phyloP scores from a whole-genome alignment of 2,329 filamentous ascomycete genomes.

The Pseudogymnoascus sp. region DNA sequence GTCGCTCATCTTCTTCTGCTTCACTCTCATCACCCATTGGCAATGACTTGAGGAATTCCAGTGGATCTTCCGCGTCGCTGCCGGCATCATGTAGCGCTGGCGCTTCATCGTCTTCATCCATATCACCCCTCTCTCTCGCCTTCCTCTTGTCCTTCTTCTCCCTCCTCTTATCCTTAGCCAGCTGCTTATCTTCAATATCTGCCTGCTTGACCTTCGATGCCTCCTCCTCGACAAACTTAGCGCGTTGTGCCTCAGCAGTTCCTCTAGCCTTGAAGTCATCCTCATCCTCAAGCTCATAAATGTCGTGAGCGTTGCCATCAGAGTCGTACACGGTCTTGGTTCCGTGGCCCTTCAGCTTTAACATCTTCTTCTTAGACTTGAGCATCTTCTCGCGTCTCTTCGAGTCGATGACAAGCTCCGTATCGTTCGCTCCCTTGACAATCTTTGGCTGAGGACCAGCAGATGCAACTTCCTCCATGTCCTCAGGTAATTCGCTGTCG shows the following conservation, averaged over 20 bases:
- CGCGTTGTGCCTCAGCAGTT: slow-evolving; percentile 66
- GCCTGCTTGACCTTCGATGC: slow-evolving; percentile 61
- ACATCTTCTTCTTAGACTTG: slow-evolving; percentile 86
- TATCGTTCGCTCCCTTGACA: slow-evolving; percentile 59
- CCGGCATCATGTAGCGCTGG: slow-evolving; percentile 29
- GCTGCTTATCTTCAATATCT: slow-evolving; percentile 75
- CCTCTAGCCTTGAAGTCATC: slow-evolving; percentile 70
- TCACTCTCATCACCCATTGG: slow-evolving; percentile 40
- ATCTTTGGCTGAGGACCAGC: slow-evolving; percentile 45
- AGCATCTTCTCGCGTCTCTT: slow-evolving; percentile 95
- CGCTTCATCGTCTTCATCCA: slow-evolving; percentile 30
- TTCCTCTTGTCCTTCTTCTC: slow-evolving; percentile 72
- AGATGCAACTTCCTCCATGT: slow-evolving; percentile 34
- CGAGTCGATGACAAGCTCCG: slow-evolving; percentile 79
- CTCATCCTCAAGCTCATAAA: slow-evolving; percentile 86
- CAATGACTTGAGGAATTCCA: slow-evolving; percentile 51
- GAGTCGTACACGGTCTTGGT: slow-evolving; percentile 88
- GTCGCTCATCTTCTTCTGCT: slow-evolving; percentile 38
- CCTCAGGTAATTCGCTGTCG: slow-evolving; percentile 45
- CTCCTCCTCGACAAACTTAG: slow-evolving; percentile 72
- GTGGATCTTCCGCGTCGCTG: slow-evolving; percentile 45
- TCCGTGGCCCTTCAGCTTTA: slow-evolving; percentile 82
- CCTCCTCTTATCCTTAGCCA: slow-evolving; percentile 68
- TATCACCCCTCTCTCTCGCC: slow-evolving; percentile 52
- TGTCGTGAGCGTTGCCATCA: slow-evolving; percentile 73